Evolutionary conservation across 2,329 filamentous ascomycete genomes (phyloP), one percentile per base, ranked within the genome.

Genomic region (Cucurbitaria berberidis): DNA sequence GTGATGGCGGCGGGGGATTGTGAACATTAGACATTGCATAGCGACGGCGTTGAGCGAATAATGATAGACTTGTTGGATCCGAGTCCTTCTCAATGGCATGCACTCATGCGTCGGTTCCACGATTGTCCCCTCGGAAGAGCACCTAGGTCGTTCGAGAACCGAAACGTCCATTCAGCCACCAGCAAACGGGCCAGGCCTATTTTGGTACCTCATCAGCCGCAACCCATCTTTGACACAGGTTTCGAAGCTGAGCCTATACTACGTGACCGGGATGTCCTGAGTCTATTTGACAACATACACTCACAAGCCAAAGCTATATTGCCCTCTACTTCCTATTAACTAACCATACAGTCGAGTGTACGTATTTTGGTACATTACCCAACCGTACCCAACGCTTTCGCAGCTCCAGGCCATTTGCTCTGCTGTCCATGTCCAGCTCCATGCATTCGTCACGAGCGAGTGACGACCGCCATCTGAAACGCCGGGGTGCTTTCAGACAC

Each of bases 11-110:
- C 50, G 34, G 36, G 45, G 39, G 42, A 34, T 41, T 39, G 3
- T 49, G 38, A 22, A 44, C 16, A 47, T 53, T 58, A 50, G 40
- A 30, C 46, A 53, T 52, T 66, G 67, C 67, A 70, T 69, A 70
- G 69, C 67, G 68, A 64, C 60, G 69, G 67, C 67, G 68, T 64
- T 62, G 63, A 59, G 48, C 48, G 48, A 49, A 34, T 30, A 22
- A 46, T 39, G 18, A 36, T 27, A 34, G 13, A 50, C 16, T 26
- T 26, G 15, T 11, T 42, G 24, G 16, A n/a, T 34, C 13, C 16
- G 30, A n/a, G 30, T 8, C 10, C 21, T 21, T 15, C 19, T 39
- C 36, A 39, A 39, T n/a, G 15, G 10, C 18, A 39, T 24, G 21
- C 36, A 39, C 7, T 39, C 11, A 15, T 24, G 36, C 21, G 36